phyloP scores from a whole-genome alignment of 2,329 filamentous ascomycete species.

The Anisogramma anomala region DNA sequence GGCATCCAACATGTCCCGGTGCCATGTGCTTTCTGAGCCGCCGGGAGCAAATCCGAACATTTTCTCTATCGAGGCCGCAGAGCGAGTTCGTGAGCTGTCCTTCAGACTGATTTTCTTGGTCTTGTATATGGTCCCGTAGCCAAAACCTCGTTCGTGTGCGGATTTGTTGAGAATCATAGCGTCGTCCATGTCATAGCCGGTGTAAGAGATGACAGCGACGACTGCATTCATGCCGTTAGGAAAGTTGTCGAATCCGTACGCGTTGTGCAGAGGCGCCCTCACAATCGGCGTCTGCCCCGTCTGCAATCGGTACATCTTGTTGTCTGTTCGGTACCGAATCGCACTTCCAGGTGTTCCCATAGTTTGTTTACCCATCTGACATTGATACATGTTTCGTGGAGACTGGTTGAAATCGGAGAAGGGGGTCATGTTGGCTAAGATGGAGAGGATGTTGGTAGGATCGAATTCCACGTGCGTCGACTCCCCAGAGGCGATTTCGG shows the following conservation, averaged over 20 bases:
- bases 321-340: conserved; percentile 78
- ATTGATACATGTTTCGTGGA: conserved; percentile 98
- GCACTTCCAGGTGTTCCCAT: conserved; percentile 94
- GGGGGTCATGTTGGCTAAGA: conserved; percentile 95
- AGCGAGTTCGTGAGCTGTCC: conserved; percentile 59
- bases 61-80: conserved; percentile 60
- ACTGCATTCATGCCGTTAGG: conserved; percentile 93
- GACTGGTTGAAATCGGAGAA: conserved; percentile 99
- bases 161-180: conserved; percentile 99
- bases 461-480: conserved; percentile 90
- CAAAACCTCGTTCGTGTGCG: conserved; percentile 88
- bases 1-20: conserved; percentile 64
- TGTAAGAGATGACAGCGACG: conserved; percentile 96
- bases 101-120: conserved; percentile 83
- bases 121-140: conserved; percentile 94
- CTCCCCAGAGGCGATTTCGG: conserved; percentile 76
- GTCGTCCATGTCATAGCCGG: conserved; percentile 99
- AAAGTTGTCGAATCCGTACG: conserved; percentile 95
- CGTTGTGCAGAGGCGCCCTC: conserved; percentile 82
- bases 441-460: conserved; percentile 93
- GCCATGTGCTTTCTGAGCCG: conserved; percentile 57
- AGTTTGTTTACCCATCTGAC: conserved; percentile 98
- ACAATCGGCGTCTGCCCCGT: conserved; percentile 94
- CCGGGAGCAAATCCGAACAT: conserved; percentile 85
- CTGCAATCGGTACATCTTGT: conserved; percentile 91